Evolutionary conservation across 1,284 basidiomycete species (phyloP).

Genomic region (Marasmius tenuissimus): DNA sequence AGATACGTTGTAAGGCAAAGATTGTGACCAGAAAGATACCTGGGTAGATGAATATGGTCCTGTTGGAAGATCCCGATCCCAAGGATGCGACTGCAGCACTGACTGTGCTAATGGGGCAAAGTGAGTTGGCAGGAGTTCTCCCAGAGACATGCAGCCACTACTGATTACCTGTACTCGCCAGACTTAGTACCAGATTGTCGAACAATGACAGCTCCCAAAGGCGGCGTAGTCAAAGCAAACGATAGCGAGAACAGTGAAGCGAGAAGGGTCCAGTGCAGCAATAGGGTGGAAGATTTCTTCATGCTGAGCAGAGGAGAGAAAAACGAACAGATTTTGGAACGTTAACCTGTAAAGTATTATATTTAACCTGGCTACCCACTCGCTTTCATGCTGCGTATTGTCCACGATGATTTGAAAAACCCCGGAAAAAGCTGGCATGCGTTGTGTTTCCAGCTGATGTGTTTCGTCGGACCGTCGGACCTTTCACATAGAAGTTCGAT

Average conservation of each 20-base stretch:
- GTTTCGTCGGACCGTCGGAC: no score
- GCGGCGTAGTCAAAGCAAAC: slow-evolving; percentile 17
- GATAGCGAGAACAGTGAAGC: not conserved
- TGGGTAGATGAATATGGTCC: slow-evolving; percentile 24
- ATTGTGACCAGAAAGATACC: slow-evolving; percentile 7
- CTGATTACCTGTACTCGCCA: slow-evolving; percentile 16
- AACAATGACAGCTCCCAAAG: slow-evolving; percentile 23
- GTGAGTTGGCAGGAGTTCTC: not conserved
- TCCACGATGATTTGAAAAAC: no score
- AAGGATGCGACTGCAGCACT: slow-evolving; percentile 23
- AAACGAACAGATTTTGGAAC: no score
- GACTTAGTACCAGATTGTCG: slow-evolving; percentile 21
- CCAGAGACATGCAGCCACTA: no score
- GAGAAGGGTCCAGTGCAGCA: not conserved
- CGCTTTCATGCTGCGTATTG: no score
- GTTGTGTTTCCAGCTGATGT: no score
- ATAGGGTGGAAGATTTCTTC: no score
- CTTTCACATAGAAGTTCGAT: no score
- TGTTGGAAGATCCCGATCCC: slow-evolving; percentile 15
- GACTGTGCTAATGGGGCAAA: slow-evolving; percentile 16
- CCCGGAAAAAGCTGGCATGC: no score
- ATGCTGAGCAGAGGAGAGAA: no score
- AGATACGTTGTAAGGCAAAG: not conserved
- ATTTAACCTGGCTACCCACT: no score
- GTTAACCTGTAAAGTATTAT: no score